Evolutionary conservation across 2,329 filamentous ascomycete genomes (phyloP), one percentile per base, ranked within the genome.

Genomic region (Emmonsia crescens): DNA sequence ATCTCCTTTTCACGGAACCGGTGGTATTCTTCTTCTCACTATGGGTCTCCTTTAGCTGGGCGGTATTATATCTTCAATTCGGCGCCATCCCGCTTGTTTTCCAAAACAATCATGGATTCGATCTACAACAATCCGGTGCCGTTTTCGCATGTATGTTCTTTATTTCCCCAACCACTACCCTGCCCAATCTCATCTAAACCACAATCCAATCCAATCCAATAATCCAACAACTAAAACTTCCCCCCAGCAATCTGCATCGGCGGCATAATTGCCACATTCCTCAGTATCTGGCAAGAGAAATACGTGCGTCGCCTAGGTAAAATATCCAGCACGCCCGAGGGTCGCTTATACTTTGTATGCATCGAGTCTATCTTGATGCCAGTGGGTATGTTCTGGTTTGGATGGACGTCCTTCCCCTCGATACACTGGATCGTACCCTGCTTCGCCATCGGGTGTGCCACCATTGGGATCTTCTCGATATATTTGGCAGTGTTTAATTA

Each of bases 401-500:
- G 88, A 10, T 91, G 88, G 82, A 86, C 87, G 0, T 83, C 84
- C 0, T 83, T 79, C 62, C 72, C 80, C 0, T 78, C 77, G 0
- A 79, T 86, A 1, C 88, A 84, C 65, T 93, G 89, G 89, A 86
- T 90, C 61, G 83, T 84, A 0, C 89, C 90, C 0, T 76, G 85
- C 0, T 74, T 93, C 2, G 87, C 85, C 0, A 80, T 96, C 40
- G 84, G 81, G 0, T 83, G 91, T 63, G 86, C 90, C 0, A 93
- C 89, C 0, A 89, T 93, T 79, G 88, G 92, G 33, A 95, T 96
- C 66, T 93, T 90, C 73, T 87, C 85, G 48, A 85, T 96, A 42
- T 95, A 95, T 70, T 81, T 96, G 0, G 87, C 91, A 2, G 89
- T 91, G 0, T 96, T 96, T 77, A 96, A 96, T 72, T 96, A 96